Base-by-base conservation (phyloP, 805 yeast species). In the Nakazawaea wyomingensis region DNA sequence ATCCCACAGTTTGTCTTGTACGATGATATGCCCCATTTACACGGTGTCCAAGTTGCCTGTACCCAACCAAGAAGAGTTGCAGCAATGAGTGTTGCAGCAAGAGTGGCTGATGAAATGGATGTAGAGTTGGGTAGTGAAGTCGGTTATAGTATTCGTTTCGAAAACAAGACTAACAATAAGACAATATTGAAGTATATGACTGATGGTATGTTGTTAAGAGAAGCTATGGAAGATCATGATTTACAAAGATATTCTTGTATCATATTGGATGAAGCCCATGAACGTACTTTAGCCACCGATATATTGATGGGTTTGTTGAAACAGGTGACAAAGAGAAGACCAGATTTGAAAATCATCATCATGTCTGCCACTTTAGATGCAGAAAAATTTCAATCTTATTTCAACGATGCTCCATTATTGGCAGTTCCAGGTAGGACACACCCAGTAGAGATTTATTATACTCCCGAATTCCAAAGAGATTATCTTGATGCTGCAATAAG, bases 331-430 rank as follows among this genome's bases (percentile, higher is more conserved):
- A 53, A 62, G 28, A 76, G 95, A 62, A 78, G 98, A 63, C 82
- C 87, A 17, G 97, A 91, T 57, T 72, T 91, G 57, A 93, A 93
- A 61, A 76, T 91, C 53, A 89, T 91, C 50, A 81, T 91, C 60
- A 91, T 91, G 98, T 89, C 97, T 54, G 99, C 98, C 49, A 93
- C 99, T 2, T 73, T 91, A 60, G 98, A 91, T 67, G 97, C 98
- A 3, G 93, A 89, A 62, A 93, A 91, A 69, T 91, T 90, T 64
- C 98, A 91, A 66, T 65, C 62, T 14, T 91, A 93, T 62, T 91
- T 93, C 69, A 77, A 82, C 59, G 80, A 83, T 56, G 97, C 98
- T 4, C 99, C 99, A 32, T 68, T 93, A 50, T 74, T 91, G 48
- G 96, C 97, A 0, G 98, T 91, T 37, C 97, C 98, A 2, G 99